Base-by-base conservation (phyloP, 139 green algal species). In the Micractinium sp. region DNA sequence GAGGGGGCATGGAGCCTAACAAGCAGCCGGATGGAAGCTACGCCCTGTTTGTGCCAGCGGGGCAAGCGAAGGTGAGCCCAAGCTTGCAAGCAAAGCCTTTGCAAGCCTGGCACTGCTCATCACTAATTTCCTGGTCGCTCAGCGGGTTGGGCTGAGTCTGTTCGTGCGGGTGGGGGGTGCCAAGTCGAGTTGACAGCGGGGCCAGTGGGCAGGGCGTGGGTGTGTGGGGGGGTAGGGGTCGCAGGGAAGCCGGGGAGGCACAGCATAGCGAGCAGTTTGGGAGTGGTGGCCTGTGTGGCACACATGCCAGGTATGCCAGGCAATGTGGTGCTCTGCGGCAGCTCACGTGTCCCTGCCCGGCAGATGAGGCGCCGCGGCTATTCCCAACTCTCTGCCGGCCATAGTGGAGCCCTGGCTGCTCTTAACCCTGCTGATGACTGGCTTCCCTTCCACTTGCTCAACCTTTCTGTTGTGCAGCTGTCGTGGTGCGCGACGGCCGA, bases 21-120 rank as follows among this genome's bases (percentile, higher is more conserved):
- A 85, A 87, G 73, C 84, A 90, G 73, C 33, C 53, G 3, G 82
- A 89, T 29, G 89, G 89, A 23, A 73, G 47, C 20, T 89, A 86
- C 69, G 25, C 36, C 5, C 56, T 91, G 0, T 82, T 85, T 35
- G 12, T 87, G 56, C 89, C 89, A 0, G 27, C 35, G 39, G 79
- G 35, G 47, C 38, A 89, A 23, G 25, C 56, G 13, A 85, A 77
- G 86, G 86, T 85, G 73, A 33, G 86, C 47, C 3, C n/a, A n/a
- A n/a, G n/a, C n/a, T n/a, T n/a, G n/a, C n/a, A n/a, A n/a, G n/a
- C n/a, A n/a, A n/a, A n/a, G n/a, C n/a, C n/a, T n/a, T n/a, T n/a
- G 77, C 35, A 19, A 56, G 47, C 47, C 47, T 56, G 47, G 47
- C 47, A 56, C 47, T 56, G 47, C 47, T 56, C 5, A 56, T 5